These are phyloP conservation scores for Neurospora hispaniola DNA, from an alignment of 495 filamentous ascomycete genomes.

Conservation along the genomic window DNA sequence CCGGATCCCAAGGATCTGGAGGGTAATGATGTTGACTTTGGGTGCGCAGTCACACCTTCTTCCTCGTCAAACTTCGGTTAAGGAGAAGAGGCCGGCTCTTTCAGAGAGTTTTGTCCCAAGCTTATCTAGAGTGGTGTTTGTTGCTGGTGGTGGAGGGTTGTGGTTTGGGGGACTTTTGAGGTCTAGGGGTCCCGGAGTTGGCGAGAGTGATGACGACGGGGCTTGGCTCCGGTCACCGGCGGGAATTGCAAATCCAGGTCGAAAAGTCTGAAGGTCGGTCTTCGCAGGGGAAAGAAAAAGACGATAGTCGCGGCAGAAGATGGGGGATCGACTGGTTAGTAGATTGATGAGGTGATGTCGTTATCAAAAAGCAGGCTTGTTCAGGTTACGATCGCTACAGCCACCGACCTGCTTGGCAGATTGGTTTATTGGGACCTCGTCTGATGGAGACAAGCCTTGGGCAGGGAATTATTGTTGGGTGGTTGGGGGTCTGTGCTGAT, in stretches of 20 bases:
- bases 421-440: neutral
- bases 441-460: neutral
- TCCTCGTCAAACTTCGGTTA: neutral
- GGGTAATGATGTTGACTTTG: neutral
- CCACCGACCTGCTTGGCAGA: neutral
- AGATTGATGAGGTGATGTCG: neutral
- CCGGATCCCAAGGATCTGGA: neutral
- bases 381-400: neutral
- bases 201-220: neutral
- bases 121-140: neutral
- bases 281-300: neutral
- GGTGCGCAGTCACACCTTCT: neutral
- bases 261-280: neutral
- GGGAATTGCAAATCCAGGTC: neutral
- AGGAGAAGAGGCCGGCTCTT: neutral
- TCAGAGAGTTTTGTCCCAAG: neutral
- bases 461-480: neutral
- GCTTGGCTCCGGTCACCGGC: neutral
- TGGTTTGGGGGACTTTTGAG: neutral
- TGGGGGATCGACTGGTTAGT: neutral
- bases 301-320: neutral
- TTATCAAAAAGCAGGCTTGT: neutral
- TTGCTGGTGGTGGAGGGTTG: neutral
- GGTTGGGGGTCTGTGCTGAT: neutral
- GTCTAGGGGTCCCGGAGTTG: neutral